Conservation (phyloP, 2,329 filamentous ascomycete species). For the Microdochium nivale region DNA sequence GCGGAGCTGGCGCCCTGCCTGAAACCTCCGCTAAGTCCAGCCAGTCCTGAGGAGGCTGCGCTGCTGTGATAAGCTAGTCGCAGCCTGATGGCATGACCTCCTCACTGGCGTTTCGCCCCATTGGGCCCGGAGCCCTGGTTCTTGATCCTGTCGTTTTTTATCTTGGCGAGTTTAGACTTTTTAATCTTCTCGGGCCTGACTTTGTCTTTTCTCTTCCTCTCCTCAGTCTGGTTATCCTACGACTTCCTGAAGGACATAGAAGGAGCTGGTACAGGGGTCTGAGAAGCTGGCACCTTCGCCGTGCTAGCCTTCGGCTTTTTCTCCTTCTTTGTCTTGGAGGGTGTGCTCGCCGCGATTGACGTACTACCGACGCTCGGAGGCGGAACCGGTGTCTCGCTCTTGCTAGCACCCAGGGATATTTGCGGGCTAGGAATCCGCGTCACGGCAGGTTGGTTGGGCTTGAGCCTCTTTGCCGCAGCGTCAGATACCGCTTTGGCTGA, state of each 20-base stretch:
- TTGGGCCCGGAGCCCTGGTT: not conserved
- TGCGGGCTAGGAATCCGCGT: conserved; percentile 2
- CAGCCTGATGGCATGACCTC: too few relatives aligned
- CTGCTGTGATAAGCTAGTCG: too few relatives aligned
- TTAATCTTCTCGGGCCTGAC: not conserved
- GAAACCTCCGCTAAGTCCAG: too few relatives aligned
- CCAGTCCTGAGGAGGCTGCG: too few relatives aligned
- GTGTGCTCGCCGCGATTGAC: not conserved
- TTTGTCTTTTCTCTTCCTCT: not conserved
- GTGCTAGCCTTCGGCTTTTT: not conserved
- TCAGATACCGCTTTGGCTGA: conserved; percentile 9
- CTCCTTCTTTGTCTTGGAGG: not conserved
- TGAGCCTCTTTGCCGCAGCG: conserved; percentile 29
- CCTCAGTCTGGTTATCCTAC: not conserved
- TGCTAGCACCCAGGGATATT: conserved; percentile 15
- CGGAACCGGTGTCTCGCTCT: conserved; percentile 23
- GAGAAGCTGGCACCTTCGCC: not conserved
- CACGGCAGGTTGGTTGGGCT: conserved; percentile 26
- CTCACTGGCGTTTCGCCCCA: too few relatives aligned
- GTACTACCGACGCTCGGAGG: conserved; percentile 13
- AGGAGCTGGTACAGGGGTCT: not conserved
- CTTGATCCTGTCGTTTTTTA: not conserved
- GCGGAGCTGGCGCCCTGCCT: too few relatives aligned
- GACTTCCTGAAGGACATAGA: not conserved
- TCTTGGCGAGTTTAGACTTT: too few relatives aligned